Base-by-base conservation (phyloP, 225 moss, liverwort and hornwort species). In the Pleurozium schreberi region DNA sequence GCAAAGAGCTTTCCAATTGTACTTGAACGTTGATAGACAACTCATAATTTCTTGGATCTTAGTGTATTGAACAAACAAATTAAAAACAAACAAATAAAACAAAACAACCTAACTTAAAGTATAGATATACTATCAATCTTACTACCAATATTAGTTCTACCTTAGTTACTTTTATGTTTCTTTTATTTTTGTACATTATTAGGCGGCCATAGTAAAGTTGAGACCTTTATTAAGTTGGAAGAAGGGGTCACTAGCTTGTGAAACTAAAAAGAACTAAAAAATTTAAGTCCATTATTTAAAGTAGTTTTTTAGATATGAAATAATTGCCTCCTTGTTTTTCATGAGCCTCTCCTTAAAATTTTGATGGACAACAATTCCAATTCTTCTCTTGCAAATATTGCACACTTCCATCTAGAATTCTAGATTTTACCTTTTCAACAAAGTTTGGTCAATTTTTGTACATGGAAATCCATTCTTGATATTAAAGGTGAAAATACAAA, bases 241-340 rank as follows among this genome's bases (percentile, higher is more conserved):
- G 42, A 42, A 42, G 43, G 17, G 16, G 5, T 43, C 43, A 71
- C 6, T n/a, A n/a, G n/a, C n/a, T 28, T 45, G 17, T 28, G 28
- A 17, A 28, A 28, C 17, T 28, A 18, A 33, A 50, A 49, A 4
- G 1, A 75, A 50, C 12, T 20, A 20, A 12, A 50, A 75, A 7
- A 0, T 33, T 33, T 2, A 12, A 49, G 20, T 8, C 0, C 12
- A 49, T 12, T 49, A 33, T 49, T 75, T 19, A 12, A 75, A 75
- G 47, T 20, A 19, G 4, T 33, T 75, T 4, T 11, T 12, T 75
- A 20, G 5, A 33, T 31, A 33, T 33, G 0, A 20, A 0, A 33
- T 12, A 75, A 33, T 12, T 12, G 0, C 4, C 33, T 20, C 20
- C 20, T 0, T 12, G 0, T 1, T 34, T 75, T 20, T 52, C 13